Base-by-base conservation (phyloP, 805 yeast species). In the Yamadazyma endophytica region DNA sequence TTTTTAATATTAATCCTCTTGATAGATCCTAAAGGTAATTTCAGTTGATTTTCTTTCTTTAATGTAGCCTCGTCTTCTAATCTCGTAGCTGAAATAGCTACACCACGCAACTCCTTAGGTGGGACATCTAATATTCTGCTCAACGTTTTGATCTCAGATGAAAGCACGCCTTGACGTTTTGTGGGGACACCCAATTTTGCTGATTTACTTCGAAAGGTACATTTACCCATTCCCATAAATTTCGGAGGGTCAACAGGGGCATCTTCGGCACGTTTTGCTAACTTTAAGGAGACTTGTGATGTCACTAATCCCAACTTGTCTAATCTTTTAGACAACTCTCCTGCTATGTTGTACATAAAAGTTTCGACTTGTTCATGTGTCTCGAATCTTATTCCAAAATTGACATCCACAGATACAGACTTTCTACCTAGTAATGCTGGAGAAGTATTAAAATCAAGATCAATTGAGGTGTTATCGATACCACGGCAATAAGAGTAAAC, bases 321-420 rank as follows among this genome's bases (percentile, higher is more conserved):
- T 33, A 88, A 48, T 32, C 95, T 64, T 0, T 55, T 39, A 29
- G 69, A 58, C 29, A 92, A 48, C 46, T 87, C 96, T 18, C 58
- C 55, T 1, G 82, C 64, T 28, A 88, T 56, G 13, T 72, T 58
- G 21, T 64, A 58, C 7, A 86, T 49, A 47, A 90, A 92, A 4
- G 33, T 42, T 39, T 82, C 89, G 15, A 82, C 74, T 48, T 90
- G 86, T 0, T 56, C 52, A 18, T 71, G 62, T 1, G 61, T 61
- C 19, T 76, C 72, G 42, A 89, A 82, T 28, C 97, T 52, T 1
- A 90, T 83, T 0, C 96, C 97, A 81, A 87, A 90, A 40, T 87
- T 85, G 17, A 90, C 81, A 49, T 90, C 97, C 4, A 88, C 82
- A 0, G 95, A 86, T 0, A 90, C 71, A 1, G 92, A 75, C 45